Evolutionary conservation across 2,329 filamentous ascomycete species (phyloP), one percentile per base, ranked within the genome.

Genomic region (Cladosporium colombiae): DNA sequence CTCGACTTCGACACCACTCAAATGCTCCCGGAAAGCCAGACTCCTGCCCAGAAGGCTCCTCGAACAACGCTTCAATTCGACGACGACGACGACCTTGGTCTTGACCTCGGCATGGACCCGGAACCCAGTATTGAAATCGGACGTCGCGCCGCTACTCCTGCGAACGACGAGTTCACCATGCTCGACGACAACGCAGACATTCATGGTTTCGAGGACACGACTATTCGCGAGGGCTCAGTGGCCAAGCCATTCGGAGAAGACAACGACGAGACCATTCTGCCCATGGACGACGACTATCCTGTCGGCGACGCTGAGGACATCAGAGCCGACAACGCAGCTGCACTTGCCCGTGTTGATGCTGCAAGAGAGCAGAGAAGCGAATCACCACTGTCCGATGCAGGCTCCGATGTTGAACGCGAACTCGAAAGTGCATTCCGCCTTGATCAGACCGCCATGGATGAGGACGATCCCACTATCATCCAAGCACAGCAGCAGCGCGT

Each of bases 51-150:
- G 37, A 67, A 70, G 13, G 61, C 71, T 33, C 65, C 71, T 53
- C 66, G 68, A 46, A 67, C 67, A 23, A 65, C 69, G 40, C 60
- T 75, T 21, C 73, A 76, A 60, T 83, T 95, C 68, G 82, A 84
- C 66, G 83, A 85, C 31, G 60, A 62, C n/a, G 82, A 87, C 67
- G 82, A 86, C 68, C 68, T 82, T 6, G 89, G 88, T 70, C 82
- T 92, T 37, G 89, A 92, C 70, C 85, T 92, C 67, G 87, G 85
- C 37, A 85, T 87, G 62, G 75, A 74, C 79, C 60, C 67, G 37
- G 70, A 72, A 40, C 74, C 74, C 2, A 95, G 89, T 73, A 89
- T 97, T 66, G 95, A 99, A 88, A 84, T 92, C 72, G 95, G 94
- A 74, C 91, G 94, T 88, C 90, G 96, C 71, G 93, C 91, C 23